Evolutionary conservation across 164 flowering plant genomes (phyloP), one percentile per base, ranked within the genome.

Genomic region (Nymphaea colorata): DNA sequence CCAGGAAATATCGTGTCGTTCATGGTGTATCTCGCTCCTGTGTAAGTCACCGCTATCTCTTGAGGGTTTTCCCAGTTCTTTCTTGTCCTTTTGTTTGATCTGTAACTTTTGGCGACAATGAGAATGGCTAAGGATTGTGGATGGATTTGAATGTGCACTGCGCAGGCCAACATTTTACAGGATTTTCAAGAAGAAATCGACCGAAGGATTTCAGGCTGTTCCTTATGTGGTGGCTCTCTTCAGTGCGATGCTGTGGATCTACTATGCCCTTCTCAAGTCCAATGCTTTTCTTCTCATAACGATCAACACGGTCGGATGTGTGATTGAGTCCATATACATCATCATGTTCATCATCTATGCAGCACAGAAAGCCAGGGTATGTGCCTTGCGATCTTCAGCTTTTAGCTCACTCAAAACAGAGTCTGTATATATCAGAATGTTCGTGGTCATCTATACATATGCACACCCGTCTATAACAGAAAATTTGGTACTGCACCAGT

Each of bases 1-100:
- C 7, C 63, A 86, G 94, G 94, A 44, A 86, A 87, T 63, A 70
- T 84, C 16, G 77, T 87, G 61, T 83, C 91, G 18, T 85, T 87
- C 76, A 70, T 85, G 80, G 87, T 85, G 67, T 89, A 68, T 70
- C 67, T 89, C 70, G 80, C 96, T 15, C 92, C 96, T 71, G n/a
- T 86, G 96, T 89, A 83, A 79, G 82, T 62, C 42, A 51, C 15
- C 57, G 12, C 57, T 8, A 51, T 15, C 14, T 51, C 4, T 64
- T 10, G 36, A 25, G 36, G 36, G 36, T 43, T 43, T 59, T 2
- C 65, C 62, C 47, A 25, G 2, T 55, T 7, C 3, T 59, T 57
- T 8, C 17, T 67, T 42, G 25, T 16, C 5, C 41, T 16, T 4
- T 57, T 14, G 42, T 55, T 43, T 11, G 7, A 25, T 1, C 43